Base-by-base conservation (phyloP, 2,329 filamentous ascomycete genomes). In the Paecilomyces sp. region DNA sequence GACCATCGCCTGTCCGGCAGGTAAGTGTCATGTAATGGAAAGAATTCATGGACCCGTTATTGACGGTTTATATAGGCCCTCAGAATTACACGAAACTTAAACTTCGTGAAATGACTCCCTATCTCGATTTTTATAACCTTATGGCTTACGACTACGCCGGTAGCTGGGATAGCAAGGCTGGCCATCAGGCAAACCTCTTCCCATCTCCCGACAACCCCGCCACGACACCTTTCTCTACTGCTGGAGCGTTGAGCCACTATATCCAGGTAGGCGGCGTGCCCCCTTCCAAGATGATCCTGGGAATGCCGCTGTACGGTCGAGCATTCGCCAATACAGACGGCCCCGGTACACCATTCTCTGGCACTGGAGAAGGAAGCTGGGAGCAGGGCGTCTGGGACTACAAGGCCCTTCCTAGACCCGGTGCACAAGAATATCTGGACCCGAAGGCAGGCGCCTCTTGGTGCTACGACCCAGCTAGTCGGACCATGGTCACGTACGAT, bases 301-400 rank as follows among this genome's bases (percentile, higher is more conserved):
- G 93, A 3, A 94, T 96, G 90, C 92, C 93, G 6, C 79, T 97
- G n/a, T 97, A 97, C 72, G 93, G 93, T 3, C 89, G 92, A 50
- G 87, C 91, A 0, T 97, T 97, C 71, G 81, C 87, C 67, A 85
- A 87, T 66, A 96, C 92, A 0, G 83, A 89, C 47, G 92, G 93
- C 0, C 83, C 87, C 0, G 92, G 92, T 0, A 74, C 79, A 12
- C 80, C 87, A 0, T 97, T 84, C 77, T 83, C 77, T 34, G 92
- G 92, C 3, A 81, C 90, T 5, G 93, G 92, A 2, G 81, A 88
- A 60, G 75, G 75, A 15, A 90, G 85, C 58, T 97, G 90, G 90
- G 92, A 97, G 77, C 81, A 83, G 13, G 91, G 92, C 1, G 86
- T 96, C 2, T 90, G 89, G 79, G 92, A 97, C 74, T 96, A 88